Evolutionary conservation across 139 green algal genomes (phyloP), one percentile per base, ranked within the genome.

Genomic region (Desmodesmus armatus): DNA sequence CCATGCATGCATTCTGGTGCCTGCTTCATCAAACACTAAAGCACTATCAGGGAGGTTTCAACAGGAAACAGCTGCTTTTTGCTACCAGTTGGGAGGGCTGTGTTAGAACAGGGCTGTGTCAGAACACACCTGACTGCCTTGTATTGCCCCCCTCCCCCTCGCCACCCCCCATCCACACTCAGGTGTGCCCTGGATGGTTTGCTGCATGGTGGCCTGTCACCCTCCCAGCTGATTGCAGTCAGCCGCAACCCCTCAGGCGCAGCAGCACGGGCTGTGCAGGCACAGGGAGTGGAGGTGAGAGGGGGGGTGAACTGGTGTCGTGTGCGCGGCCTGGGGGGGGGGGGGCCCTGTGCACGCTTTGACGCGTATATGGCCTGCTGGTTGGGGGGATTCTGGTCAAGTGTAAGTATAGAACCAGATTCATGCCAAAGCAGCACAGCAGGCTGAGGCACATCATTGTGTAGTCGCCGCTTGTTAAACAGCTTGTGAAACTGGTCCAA

Each of bases 161-260:
- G 29, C 81, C n/a, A 23, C 1, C 78, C n/a, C 63, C 9, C 9
- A 7, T 31, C 21, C 21, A 31, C 63, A 6, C 23, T 9, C 66
- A 60, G 53, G 63, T 78, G 47, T 73, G 80, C 80, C 19, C 66
- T 85, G 39, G 55, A 39, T 29, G 80, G 80, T 29, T 41, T 85
- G 23, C 66, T 85, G 15, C 40, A 65, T 62, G 80, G 55, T 37
- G 80, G 80, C 5, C 39, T 85, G 66, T 33, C 41, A 44, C 66
- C 80, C 2, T 78, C 65, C 4, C 66, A 78, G 66, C 35, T 85
- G 7, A 27, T 85, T 5, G 87, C 84, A 11, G 58, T 91, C 27
- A 86, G 53, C 9, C 80, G 87, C 44, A 87, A 79, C 58, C 65
- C 84, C 13, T 37, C 15, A 27, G 47, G 70, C 29, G 41, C 66